Conservation (phyloP, 164 flowering plant genomes). For the Annona cherimola region DNA sequence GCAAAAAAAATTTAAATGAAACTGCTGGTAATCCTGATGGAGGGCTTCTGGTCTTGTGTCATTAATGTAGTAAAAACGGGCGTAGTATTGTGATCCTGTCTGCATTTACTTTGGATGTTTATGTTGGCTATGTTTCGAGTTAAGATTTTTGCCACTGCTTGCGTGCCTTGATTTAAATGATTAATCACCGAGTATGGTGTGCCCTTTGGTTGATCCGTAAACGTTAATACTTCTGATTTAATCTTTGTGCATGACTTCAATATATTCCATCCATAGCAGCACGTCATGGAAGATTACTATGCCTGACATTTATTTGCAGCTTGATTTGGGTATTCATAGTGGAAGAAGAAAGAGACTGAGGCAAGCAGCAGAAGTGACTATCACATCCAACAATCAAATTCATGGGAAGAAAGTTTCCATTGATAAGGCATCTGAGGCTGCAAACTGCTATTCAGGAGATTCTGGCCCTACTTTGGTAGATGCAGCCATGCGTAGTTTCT, state of each 20-base stretch:
- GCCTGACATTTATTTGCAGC: slow-evolving; percentile 40
- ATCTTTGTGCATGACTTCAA: not conserved
- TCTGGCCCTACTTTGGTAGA: slow-evolving; percentile 35
- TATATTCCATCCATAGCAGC: not conserved
- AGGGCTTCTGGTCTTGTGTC: not conserved
- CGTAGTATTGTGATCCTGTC: no score
- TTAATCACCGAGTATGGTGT: not conserved
- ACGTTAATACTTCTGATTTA: not conserved
- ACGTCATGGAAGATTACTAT: not conserved
- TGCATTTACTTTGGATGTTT: not conserved
- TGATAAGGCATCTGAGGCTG: slow-evolving; percentile 55
- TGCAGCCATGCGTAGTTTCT: slow-evolving; percentile 32
- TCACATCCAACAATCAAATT: slow-evolving; percentile 47
- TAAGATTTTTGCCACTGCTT: not conserved
- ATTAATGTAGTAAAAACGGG: not conserved
- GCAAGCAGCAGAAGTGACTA: slow-evolving; percentile 58
- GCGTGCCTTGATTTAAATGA: not conserved
- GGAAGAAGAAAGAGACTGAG: slow-evolving; percentile 62
- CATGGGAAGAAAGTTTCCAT: slow-evolving; percentile 75
- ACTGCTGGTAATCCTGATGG: not conserved
- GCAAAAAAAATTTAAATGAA: not conserved
- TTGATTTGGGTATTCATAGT: slow-evolving; percentile 48
- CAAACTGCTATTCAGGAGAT: slow-evolving; percentile 44
- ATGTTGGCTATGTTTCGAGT: not conserved
- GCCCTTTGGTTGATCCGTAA: not conserved